Evolutionary conservation across 208 protist species (phyloP).

Genomic region (Strigomonas oncopelti): DNA sequence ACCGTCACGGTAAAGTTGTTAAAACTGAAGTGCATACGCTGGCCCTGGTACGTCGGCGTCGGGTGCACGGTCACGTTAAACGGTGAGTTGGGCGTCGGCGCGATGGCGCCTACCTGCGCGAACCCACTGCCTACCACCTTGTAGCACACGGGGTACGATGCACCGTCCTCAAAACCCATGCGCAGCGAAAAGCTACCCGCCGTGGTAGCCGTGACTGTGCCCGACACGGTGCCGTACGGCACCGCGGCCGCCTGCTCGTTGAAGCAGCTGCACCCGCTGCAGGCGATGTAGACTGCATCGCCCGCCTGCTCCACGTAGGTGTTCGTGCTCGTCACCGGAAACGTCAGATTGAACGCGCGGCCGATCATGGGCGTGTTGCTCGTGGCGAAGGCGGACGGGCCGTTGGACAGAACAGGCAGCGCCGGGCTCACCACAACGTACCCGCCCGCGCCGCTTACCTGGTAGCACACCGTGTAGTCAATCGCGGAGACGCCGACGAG

Average conservation of each 20-base stretch:
- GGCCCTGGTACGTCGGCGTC: constrained; percentile 58
- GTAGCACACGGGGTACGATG: constrained; percentile 75
- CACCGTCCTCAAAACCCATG: constrained; percentile 54
- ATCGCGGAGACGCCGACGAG: constrained; percentile 32
- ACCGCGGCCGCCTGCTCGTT: constrained; percentile 36
- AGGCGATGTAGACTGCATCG: constrained; percentile 66
- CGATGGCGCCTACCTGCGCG: constrained; percentile 46
- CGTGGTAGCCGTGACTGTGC: constrained; percentile 15
- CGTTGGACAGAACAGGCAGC: constrained; percentile 53
- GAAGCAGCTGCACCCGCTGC: constrained; percentile 71
- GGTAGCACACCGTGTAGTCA: constrained; percentile 79
- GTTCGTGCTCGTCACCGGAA: constrained; percentile 22
- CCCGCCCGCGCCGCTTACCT: constrained; percentile 32
- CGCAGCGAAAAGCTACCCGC: constrained; percentile 36
- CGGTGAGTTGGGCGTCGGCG: constrained; percentile 45
- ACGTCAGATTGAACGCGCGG: constrained; percentile 59
- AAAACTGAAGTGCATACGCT: constrained; percentile 67
- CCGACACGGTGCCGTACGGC: constrained; percentile 57
- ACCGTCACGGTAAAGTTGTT: constrained; percentile 27
- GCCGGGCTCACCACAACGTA: constrained; percentile 48
- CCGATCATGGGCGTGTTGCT: constrained; percentile 85
- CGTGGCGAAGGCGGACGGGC: constrained; percentile 41
- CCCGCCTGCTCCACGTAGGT: constrained; percentile 28
- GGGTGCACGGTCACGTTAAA: constrained; percentile 28
- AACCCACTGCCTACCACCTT: constrained; percentile 70